Percentiles rank a stretch among this genome's conserved stretches.
Conservation (phyloP, 495 filamentous ascomycete genomes). For the Podospora anserina region DNA sequence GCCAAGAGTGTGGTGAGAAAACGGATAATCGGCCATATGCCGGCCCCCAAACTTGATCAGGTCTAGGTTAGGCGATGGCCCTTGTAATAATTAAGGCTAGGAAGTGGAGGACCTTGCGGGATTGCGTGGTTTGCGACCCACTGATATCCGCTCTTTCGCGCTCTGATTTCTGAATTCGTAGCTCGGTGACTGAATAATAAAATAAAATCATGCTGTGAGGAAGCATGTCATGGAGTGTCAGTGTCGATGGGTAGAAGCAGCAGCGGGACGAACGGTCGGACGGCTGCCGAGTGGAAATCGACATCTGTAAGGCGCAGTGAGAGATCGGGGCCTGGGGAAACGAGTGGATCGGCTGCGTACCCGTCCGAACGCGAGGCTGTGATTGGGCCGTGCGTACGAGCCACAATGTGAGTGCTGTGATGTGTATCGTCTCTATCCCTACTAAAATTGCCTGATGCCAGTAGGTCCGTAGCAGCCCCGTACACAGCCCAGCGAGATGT, state of each 20-base stretch:
- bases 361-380: not conserved
- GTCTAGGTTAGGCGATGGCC: not conserved
- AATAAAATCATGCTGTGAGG: not conserved
- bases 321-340: slow-evolving; percentile 6
- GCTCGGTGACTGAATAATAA: not conserved
- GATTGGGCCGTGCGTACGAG: slow-evolving; percentile 8
- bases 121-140: not conserved
- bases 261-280: slow-evolving; percentile 1
- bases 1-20: not conserved
- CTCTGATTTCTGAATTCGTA: not conserved
- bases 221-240: not conserved
- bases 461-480: not conserved
- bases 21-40: not conserved
- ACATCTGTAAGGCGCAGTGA: slow-evolving; percentile 8
- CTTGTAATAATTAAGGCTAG: not conserved
- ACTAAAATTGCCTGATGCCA: not conserved
- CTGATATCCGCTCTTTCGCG: not conserved
- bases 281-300: slow-evolving; percentile 6
- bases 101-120: not conserved
- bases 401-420: slow-evolving; percentile 7
- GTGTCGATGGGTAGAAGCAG: not conserved
- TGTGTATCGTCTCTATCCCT: not conserved
- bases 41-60: not conserved
- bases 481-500: not conserved
- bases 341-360: not conserved